phyloP scores from a whole-genome alignment of 2,329 filamentous ascomycete species.

The Xylaria sp. region DNA sequence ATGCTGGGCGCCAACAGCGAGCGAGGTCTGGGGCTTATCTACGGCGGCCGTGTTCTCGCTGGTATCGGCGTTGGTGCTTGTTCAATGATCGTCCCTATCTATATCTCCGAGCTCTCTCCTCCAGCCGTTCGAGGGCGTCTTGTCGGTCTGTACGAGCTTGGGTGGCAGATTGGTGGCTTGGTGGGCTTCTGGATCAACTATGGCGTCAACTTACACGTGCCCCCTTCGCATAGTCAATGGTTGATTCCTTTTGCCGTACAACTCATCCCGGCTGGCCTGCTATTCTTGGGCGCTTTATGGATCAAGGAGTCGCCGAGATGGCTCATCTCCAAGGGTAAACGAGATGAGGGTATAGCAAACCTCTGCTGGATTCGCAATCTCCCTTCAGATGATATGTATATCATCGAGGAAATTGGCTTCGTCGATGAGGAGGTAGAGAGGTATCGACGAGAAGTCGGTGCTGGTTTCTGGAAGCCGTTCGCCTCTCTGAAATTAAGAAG shows the following conservation, averaged over 20 bases:
- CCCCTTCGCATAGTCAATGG: conserved; percentile 65
- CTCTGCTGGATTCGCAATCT: conserved; percentile 74
- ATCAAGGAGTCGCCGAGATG: conserved; percentile 75
- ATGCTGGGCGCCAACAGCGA: conserved; percentile 74
- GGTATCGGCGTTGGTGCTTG: conserved; percentile 71
- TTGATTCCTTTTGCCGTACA: conserved; percentile 73
- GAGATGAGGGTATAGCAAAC: conserved; percentile 66
- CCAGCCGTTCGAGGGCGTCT: conserved; percentile 72
- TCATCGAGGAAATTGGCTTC: conserved; percentile 76
- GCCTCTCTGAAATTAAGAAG: conserved; percentile 63
- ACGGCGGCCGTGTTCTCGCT: conserved; percentile 70
- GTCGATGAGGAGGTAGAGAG: conserved; percentile 76
- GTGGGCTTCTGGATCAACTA: conserved; percentile 76
- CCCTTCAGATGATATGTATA: conserved; percentile 67
- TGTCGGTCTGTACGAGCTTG: conserved; percentile 73
- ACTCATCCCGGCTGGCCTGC: conserved; percentile 71
- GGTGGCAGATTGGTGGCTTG: conserved; percentile 71
- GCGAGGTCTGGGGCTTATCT: conserved; percentile 71
- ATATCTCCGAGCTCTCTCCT: conserved; percentile 69
- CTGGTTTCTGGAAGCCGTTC: conserved; percentile 81
- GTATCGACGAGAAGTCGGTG: conserved; percentile 70
- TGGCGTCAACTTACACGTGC: conserved; percentile 64
- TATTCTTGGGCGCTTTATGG: conserved; percentile 68
- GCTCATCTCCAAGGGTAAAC: conserved; percentile 70
- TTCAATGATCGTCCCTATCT: conserved; percentile 71